phyloP scores from a whole-genome alignment of 2,329 filamentous ascomycete species.

The Paraconiothyrium brasiliense region DNA sequence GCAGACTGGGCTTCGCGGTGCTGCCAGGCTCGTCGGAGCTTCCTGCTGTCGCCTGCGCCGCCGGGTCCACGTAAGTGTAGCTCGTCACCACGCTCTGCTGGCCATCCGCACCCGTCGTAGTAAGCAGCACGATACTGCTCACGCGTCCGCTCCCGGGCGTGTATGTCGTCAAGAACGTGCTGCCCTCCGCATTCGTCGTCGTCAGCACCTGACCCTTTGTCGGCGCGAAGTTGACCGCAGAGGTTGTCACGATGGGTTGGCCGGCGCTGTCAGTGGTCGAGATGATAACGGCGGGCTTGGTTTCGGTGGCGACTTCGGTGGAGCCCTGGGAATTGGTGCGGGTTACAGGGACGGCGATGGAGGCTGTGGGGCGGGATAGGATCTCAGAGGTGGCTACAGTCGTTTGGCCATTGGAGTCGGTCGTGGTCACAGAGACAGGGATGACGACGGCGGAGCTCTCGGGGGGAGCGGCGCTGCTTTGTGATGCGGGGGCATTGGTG shows the following conservation, averaged over 20 bases:
- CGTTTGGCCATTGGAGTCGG: constrained; percentile 47
- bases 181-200: constrained; percentile 51
- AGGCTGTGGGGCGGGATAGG: constrained; percentile 52
- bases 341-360: constrained; percentile 49
- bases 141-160: constrained; percentile 55
- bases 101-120: constrained; percentile 44
- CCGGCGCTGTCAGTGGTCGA: constrained; percentile 53
- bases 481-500: constrained; percentile 13
- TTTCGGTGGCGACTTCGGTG: constrained; percentile 49
- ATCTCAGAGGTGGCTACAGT: constrained; percentile 51
- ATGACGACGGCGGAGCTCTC: constrained; percentile 43
- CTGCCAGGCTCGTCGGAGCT: constrained; percentile 13
- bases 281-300: constrained; percentile 49
- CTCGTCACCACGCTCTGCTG: constrained; percentile 54
- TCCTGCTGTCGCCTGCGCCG: constrained; percentile 25
- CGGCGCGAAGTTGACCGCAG: constrained; percentile 41
- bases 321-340: constrained; percentile 52
- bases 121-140: constrained; percentile 50
- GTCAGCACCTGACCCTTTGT: constrained; percentile 55
- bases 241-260: constrained; percentile 46
- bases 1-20: constrained; percentile 47
- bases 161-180: constrained; percentile 57
- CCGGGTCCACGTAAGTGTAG: constrained; percentile 53
- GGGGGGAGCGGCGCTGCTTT: constrained; percentile 17
- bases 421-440: constrained; percentile 52